Conservation (phyloP, 2,329 filamentous ascomycete species). For the Trematosphaeria pertusa region DNA sequence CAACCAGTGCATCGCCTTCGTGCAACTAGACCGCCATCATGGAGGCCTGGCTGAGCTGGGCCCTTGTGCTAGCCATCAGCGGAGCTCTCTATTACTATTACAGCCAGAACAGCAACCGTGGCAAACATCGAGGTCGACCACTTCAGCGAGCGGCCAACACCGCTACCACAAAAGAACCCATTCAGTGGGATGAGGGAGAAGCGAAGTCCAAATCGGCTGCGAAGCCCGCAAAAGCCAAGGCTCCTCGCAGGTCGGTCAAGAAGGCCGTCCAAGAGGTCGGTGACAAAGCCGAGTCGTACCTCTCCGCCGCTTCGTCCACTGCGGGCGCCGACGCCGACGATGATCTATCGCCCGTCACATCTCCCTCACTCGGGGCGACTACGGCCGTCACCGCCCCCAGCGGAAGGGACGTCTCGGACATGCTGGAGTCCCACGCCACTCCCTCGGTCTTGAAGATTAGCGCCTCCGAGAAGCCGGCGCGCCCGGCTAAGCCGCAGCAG, state of each 20-base stretch:
- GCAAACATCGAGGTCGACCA: constrained; percentile 35
- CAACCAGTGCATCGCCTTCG: too few species aligned
- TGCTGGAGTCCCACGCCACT: constrained; percentile 79
- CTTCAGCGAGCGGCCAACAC: constrained; percentile 31
- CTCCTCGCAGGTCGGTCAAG: constrained; percentile 44
- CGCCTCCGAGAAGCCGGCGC: constrained; percentile 64
- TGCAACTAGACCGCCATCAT: constrained; percentile 23
- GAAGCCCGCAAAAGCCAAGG: constrained; percentile 38
- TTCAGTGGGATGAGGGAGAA: constrained; percentile 38
- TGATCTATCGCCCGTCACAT: constrained; percentile 74
- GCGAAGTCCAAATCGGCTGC: constrained; percentile 29
- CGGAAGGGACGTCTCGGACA: constrained; percentile 80
- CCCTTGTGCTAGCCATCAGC: constrained; percentile 36
- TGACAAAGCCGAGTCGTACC: constrained; percentile 40
- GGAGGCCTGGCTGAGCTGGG: constrained; percentile 45
- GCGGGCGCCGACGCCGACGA: constrained; percentile 80
- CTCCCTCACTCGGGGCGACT: constrained; percentile 62
- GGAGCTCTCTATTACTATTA: constrained; percentile 39
- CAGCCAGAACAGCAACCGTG: constrained; percentile 28
- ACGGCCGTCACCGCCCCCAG: constrained; percentile 54
- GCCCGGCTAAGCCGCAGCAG: constrained; percentile 67
- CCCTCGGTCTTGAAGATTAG: constrained; percentile 82
- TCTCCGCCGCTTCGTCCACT: constrained; percentile 64
- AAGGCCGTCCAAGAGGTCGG: constrained; percentile 41
- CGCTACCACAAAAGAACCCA: constrained; percentile 26